Conservation (phyloP, 768 basidiomycete species). For the Pluteus cervinus region DNA sequence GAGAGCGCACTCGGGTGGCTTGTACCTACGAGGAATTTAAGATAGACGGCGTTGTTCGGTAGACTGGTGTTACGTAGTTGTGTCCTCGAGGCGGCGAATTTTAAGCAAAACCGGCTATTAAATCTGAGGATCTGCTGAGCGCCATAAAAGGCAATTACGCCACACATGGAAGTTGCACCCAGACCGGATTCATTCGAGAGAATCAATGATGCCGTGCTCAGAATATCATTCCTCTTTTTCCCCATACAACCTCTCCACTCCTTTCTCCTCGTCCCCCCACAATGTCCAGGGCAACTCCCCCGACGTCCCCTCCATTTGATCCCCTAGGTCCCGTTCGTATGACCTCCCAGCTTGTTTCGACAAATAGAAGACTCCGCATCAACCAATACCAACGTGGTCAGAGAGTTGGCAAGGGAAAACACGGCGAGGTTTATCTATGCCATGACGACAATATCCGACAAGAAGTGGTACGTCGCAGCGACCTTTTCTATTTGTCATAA, state of each 20-base stretch:
- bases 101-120: too few relatives aligned
- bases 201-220: constrained; percentile 3
- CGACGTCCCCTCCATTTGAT: constrained; percentile 32
- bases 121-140: too few relatives aligned
- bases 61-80: too few relatives aligned
- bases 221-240: neutral
- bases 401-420: constrained; percentile 34
- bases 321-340: constrained; percentile 36
- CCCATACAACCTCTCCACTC: neutral
- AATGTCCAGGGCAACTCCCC: neutral
- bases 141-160: too few relatives aligned
- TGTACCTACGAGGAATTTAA: too few relatives aligned
- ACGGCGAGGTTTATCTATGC: constrained; percentile 69
- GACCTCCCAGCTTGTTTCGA: constrained; percentile 31
- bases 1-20: too few relatives aligned
- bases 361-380: constrained; percentile 26
- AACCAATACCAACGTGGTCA: constrained; percentile 66
- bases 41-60: too few relatives aligned
- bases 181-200: too few relatives aligned
- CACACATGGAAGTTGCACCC: too few relatives aligned
- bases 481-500: constrained; percentile 16
- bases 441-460: constrained; percentile 29
- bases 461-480: constrained; percentile 38
- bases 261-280: constrained; percentile 4
- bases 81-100: too few relatives aligned